A percentile compares a stretch with the other conserved stretches of the same genome.
Conservation (phyloP, 2,329 filamentous ascomycete genomes). For the Falciphora oryzae region DNA sequence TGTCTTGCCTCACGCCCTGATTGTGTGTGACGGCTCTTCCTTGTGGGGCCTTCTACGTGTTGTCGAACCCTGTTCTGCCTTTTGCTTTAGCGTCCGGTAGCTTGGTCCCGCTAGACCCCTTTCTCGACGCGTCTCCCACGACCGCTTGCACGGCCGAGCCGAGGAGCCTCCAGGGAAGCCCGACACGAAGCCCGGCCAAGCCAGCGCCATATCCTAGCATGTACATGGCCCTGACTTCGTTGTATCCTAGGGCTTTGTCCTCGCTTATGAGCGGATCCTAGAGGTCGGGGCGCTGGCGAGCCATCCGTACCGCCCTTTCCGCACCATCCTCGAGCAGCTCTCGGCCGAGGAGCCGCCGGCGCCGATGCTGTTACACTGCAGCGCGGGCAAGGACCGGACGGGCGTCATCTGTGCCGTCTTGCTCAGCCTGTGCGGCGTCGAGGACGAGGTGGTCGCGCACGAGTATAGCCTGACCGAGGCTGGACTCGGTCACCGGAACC, state of each 20-base stretch:
- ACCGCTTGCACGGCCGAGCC: no score
- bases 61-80: no score
- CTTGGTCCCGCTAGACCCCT: no score
- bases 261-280: constrained; percentile 59
- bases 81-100: no score
- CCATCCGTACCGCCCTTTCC: constrained; percentile 50
- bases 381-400: constrained; percentile 72
- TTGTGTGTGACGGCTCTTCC: not conserved
- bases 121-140: not conserved
- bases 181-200: no score
- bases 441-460: constrained; percentile 50
- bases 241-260: constrained; percentile 48
- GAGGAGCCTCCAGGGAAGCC: no score
- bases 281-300: constrained; percentile 36
- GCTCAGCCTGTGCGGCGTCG: constrained; percentile 56
- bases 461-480: constrained; percentile 65
- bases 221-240: not conserved
- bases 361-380: constrained; percentile 65
- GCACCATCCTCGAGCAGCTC: constrained; percentile 49
- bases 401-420: constrained; percentile 64
- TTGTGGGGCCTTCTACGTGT: not conserved
- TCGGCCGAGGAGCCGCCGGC: constrained; percentile 29
- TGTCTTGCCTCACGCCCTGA: not conserved
- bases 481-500: constrained; percentile 50
- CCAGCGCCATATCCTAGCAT: no score